Base-by-base conservation (phyloP, 495 filamentous ascomycete genomes). In the Hypoxylon fragiforme region DNA sequence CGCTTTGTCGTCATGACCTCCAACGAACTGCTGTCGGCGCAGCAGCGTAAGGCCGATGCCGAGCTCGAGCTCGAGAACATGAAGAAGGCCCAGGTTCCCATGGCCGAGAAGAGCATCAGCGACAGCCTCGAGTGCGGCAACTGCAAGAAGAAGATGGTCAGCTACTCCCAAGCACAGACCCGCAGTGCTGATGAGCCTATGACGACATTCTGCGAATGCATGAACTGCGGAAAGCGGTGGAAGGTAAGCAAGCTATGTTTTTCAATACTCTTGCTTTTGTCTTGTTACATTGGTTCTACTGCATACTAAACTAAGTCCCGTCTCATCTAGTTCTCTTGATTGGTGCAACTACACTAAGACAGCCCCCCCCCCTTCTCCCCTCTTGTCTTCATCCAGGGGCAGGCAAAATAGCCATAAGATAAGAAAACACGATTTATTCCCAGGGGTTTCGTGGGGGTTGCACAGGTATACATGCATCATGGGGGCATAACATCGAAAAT, bases 141-240 rank as follows among this genome's bases (percentile, higher is more conserved):
- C 73, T 97, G 94, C 69, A 83, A 84, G 32, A 81, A 95, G 79
- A 91, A 88, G 76, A 94, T 89, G 77, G 94, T 98, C 64, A 87
- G 85, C 59, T 98, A 98, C 69, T 91, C 82, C 24, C 94, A 97
- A 73, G 94, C 95, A 20, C 95, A 97, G 76, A 97, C 94, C 3
- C 84, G 95, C 57, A 87, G 83, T 72, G 94, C 94, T 37, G 94
- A 98, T 81, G 94, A 91, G 66, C 87, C 87, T 62, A 89, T 91
- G 87, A 91, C 87, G 45, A 90, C 87, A 2, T 90, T 90, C 65
- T 91, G 87, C 70, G 84, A 87, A 65, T 90, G 87, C 68, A 83
- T 80, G 44, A 76, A 83, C 35, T 91, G 87, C 65, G 87, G 87
- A 26, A 82, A 90, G 64, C 76, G 84, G 20, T 91, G 87, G 87